These are phyloP conservation scores for Warburgia ugandensis DNA, from an alignment of 164 flowering plant species.

Conservation along the genomic window DNA sequence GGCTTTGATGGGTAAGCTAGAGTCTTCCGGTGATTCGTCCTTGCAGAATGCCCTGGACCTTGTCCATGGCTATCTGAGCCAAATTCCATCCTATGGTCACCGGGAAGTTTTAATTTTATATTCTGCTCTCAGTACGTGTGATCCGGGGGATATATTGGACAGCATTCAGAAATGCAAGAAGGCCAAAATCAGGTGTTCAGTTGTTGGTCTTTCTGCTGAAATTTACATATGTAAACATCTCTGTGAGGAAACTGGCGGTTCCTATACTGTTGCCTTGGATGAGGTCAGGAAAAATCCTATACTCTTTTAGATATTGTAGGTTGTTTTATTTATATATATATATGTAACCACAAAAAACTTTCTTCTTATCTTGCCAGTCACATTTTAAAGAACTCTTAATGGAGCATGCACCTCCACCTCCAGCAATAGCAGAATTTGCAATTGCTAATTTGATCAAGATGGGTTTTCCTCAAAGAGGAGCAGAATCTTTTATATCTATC, in stretches of 20 bases:
- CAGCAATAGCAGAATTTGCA: conserved; percentile 95
- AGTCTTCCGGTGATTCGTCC: conserved; percentile 85
- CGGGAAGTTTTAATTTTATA: conserved; percentile 82
- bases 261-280: conserved; percentile 76
- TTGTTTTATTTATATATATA: no score
- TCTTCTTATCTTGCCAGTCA: conserved; percentile 32
- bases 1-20: conserved; percentile 71
- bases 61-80: conserved; percentile 60
- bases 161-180: conserved; percentile 76
- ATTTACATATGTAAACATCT: conserved; percentile 85
- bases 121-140: conserved; percentile 92
- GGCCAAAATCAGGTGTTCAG: conserved; percentile 83
- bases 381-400: conserved; percentile 77
- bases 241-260: conserved; percentile 92
- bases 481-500: conserved; percentile 81
- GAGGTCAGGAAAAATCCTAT: conserved; percentile 47
- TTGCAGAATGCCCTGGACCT: conserved; percentile 88
- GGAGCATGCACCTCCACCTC: conserved; percentile 97
- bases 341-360: neutral
- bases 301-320: no score
- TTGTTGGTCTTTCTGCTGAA: conserved; percentile 90
- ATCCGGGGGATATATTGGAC: conserved; percentile 90
- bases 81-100: conserved; percentile 92
- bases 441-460: conserved; percentile 80
- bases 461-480: conserved; percentile 98